Evolutionary conservation across 371 early-diverging fungal genomes (phyloP), one percentile per base, ranked within the genome.

Genomic region (Globomyces sp.): DNA sequence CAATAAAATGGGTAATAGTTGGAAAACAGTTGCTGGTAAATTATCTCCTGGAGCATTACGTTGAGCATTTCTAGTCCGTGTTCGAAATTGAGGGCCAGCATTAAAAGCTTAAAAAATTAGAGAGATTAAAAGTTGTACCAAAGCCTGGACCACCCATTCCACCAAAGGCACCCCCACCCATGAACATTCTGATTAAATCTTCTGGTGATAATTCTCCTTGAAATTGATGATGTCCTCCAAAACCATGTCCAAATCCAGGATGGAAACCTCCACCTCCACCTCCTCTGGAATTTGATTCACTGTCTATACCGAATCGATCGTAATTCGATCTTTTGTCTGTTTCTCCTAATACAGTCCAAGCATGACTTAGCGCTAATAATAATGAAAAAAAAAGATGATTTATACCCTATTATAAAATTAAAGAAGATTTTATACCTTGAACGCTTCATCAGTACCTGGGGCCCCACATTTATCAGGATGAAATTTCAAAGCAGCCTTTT

Each of bases 381-480:
- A 40, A 58, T 61, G 10, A 10, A 24, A n/a, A 64, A 64, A 42
- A 24, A 11, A 36, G 24, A 24, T 24, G 24, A 24, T 24, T 24
- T 24, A 24, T 24, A 24, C 24, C 4, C 3, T 52, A 13, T 24
- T 24, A 24, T 24, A 24, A 24, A 24, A 24, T 64, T 49, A 70
- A 43, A 1, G 39, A 61, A 55, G 34, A 58, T 58, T 36, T 44
- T 2, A 83, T 91, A 89, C 78, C 77, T 97, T 96, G 77, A 98
- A 96, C 8, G 96, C 99, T 73, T 95, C 97, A 64, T 95, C 95
- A 2, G 98, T 95, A 34, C 97, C 97, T 5, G 97, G 94, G 2
- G 98, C 95, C 10, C 82, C 86, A 71, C 98, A 96, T 76, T 95
- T 99, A 75, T 98, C 99, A 0, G 99, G 99, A 76, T 99, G 99